Base-by-base conservation (phyloP, 768 basidiomycete species). In the Mycena leptocephala region DNA sequence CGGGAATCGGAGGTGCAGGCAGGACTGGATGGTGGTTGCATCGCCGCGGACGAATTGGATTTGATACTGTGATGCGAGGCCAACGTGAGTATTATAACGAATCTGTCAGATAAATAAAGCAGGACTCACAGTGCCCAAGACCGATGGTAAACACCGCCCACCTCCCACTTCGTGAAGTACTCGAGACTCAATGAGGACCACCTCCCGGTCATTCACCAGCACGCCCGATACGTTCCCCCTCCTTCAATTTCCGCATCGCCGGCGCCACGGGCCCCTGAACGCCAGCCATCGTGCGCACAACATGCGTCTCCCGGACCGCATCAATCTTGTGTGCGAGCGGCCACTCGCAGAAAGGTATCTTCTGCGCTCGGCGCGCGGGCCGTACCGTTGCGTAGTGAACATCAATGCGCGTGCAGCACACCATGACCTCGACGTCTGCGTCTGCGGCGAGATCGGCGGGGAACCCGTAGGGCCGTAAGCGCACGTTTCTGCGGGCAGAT, bases 281-380 rank as follows among this genome's bases (percentile, higher is more conserved):
- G 20, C 80, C 82, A 8, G 81, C 76, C 30, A 81, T 59, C n/a
- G 75, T 77, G 62, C 72, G 59, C 28, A n/a, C n/a, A n/a, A 78
- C 76, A 2, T 73, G 62, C 59, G 64, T 72, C 58, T 56, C 51
- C 59, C 26, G 3, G 1, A 72, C 77, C 63, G 79, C 80, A 51
- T 68, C 51, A 0, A 75, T 51, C 55, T 72, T 64, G 30, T 73
- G 68, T 22, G 80, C 82, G 9, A 77, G 70, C 2, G 82, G 80
- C 82, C 82, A 83, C 70, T 83, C 82, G 35, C 81, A 75, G 48
- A 78, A 82, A n/a, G 79, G 70, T 24, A 58, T 55, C 48, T 74
- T 69, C 22, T 72, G 72, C 28, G 66, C 72, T 1, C n/a, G 59
- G 37, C 74, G 39, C 16, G 48, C 48, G 3, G 76, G 72, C 24